Conservation (phyloP, 164 flowering plant genomes). For the Brasenia schreberi region DNA sequence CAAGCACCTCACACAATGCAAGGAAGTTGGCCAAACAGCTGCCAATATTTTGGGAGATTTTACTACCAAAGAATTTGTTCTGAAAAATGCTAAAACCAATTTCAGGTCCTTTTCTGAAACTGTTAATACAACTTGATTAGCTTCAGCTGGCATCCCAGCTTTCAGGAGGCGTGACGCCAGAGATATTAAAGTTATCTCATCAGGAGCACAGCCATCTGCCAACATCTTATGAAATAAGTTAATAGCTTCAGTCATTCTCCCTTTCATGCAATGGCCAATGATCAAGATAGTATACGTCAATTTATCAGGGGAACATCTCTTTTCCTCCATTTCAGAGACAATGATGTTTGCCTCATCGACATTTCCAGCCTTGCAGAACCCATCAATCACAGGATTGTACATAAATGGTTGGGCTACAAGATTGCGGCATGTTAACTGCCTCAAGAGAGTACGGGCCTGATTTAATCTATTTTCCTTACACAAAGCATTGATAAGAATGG, state of each 20-base stretch:
- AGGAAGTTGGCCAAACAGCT: constrained; percentile 29
- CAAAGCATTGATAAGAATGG: constrained; percentile 48
- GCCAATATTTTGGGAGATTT: constrained; percentile 28
- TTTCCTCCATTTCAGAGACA: constrained; percentile 63
- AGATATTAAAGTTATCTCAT: constrained; percentile 41
- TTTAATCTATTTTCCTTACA: constrained; percentile 61
- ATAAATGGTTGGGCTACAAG: constrained; percentile 52
- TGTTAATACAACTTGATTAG: constrained; percentile 26
- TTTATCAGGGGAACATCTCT: constrained; percentile 58
- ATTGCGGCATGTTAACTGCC: constrained; percentile 29
- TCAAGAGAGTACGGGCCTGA: constrained; percentile 58
- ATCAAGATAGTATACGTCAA: constrained; percentile 78
- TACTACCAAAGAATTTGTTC: constrained; percentile 11
- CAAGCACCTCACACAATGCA: neutral
- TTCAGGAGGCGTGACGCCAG: constrained; percentile 59
- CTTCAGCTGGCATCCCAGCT: constrained; percentile 88
- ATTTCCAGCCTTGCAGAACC: constrained; percentile 80
- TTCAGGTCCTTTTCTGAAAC: constrained; percentile 17
- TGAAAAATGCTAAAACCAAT: constrained; percentile 8
- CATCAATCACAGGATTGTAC: constrained; percentile 87
- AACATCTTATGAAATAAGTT: constrained; percentile 55
- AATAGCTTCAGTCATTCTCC: constrained; percentile 69
- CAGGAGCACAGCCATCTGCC: constrained; percentile 48
- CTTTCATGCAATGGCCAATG: constrained; percentile 93
- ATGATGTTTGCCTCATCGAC: constrained; percentile 72